phyloP scores from a whole-genome alignment of 208 protist genomes.

The Acanthamoeba quina region DNA sequence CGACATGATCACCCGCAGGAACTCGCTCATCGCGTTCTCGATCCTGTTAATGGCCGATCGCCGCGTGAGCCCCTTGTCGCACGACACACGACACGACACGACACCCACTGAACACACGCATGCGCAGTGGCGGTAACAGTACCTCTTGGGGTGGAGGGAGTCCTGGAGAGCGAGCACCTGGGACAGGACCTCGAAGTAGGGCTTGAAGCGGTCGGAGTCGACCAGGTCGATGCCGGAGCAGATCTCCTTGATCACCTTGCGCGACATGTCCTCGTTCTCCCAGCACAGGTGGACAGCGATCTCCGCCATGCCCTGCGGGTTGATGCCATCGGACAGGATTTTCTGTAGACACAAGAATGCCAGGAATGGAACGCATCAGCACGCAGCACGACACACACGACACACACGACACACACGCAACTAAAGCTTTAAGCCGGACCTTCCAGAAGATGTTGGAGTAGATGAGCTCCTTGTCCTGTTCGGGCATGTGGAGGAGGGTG shows the following conservation, averaged over 20 bases:
- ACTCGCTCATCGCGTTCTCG: slow-evolving; percentile 14
- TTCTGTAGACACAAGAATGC: neutral
- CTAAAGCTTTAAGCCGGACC: neutral
- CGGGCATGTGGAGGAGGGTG: slow-evolving; percentile 45
- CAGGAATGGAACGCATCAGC: neutral
- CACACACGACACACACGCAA: no score
- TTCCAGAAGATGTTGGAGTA: slow-evolving; percentile 63
- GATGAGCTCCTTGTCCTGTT: slow-evolving; percentile 75
- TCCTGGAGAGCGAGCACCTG: slow-evolving; percentile 40
- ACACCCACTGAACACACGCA: neutral
- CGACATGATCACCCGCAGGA: slow-evolving; percentile 25
- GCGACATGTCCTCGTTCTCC: slow-evolving; percentile 67
- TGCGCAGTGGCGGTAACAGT: neutral
- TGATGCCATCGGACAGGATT: slow-evolving; percentile 47
- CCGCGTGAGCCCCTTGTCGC: no score
- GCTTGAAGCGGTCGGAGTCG: slow-evolving; percentile 11
- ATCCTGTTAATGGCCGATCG: neutral
- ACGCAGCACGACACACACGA: neutral
- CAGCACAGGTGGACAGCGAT: slow-evolving; percentile 36
- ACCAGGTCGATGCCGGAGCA: slow-evolving; percentile 27
- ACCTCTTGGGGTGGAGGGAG: slow-evolving; percentile 34
- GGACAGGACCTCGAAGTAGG: slow-evolving; percentile 54
- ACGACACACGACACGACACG: no score
- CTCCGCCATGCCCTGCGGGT: slow-evolving; percentile 41
- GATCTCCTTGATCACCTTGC: slow-evolving; percentile 21